These are phyloP conservation scores for Uronychia setigera DNA, from an alignment of 73 alveolate genomes.

Conservation along the genomic window DNA sequence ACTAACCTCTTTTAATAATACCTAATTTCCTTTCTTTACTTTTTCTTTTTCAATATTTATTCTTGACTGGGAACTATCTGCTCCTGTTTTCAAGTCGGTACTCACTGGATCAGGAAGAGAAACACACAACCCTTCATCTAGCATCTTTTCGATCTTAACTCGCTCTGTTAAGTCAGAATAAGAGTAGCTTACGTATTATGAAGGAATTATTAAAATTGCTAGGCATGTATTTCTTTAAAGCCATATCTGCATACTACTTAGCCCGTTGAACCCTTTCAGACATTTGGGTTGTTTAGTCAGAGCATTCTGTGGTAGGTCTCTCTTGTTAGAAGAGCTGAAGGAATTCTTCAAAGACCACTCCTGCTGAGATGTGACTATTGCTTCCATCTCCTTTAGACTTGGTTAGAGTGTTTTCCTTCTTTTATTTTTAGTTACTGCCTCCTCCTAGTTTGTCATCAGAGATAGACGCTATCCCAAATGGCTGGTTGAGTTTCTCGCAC, in stretches of 20 bases:
- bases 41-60: too few species aligned
- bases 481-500: conserved; percentile 8
- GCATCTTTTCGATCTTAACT: background rate
- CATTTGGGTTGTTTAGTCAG: background rate
- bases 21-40: too few species aligned
- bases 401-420: background rate
- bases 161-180: background rate
- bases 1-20: too few species aligned
- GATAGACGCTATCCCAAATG: background rate
- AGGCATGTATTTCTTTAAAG: background rate
- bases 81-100: too few species aligned
- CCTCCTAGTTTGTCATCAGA: background rate
- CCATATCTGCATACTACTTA: background rate
- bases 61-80: too few species aligned
- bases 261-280: background rate
- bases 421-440: background rate
- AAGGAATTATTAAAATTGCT: background rate
- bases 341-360: background rate
- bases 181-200: background rate
- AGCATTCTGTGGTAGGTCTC: background rate
- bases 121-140: conserved; percentile 8
- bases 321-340: background rate
- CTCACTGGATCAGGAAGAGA: background rate
- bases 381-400: background rate
- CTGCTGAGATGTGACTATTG: background rate